A percentile compares a stretch with the other conserved stretches of the same genome.
phyloP scores from a whole-genome alignment of 352 stramenopile genomes.

The Pythium rhizo-oryzae region DNA sequence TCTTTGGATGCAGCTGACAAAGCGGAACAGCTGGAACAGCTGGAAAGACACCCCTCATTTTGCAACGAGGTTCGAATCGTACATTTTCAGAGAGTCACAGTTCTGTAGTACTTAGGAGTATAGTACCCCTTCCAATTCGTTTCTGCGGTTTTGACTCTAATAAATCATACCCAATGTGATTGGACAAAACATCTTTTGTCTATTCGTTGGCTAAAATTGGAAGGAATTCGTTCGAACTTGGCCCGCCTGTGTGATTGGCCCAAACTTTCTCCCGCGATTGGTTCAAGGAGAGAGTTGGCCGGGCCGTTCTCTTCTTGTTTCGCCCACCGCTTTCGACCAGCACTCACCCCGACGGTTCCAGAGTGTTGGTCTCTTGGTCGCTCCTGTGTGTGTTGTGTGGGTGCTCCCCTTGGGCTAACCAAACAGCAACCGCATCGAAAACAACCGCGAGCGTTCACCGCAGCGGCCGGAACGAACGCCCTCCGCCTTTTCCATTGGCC shows the following conservation, averaged over 20 bases:
- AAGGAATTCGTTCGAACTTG: slow-evolving; percentile 1
- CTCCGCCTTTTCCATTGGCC: slow-evolving; percentile 21
- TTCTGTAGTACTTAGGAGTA: background rate
- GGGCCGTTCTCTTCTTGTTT: background rate
- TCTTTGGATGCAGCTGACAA: slow-evolving; percentile 7
- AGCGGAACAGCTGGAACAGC: slow-evolving; percentile 16
- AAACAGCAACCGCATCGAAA: slow-evolving; percentile 9
- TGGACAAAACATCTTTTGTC: slow-evolving; percentile 13
- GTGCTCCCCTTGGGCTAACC: slow-evolving; percentile 15
- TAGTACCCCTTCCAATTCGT: background rate
- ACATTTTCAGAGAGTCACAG: background rate
- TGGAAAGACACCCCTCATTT: slow-evolving; percentile 15
- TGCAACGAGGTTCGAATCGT: slow-evolving; percentile 16
- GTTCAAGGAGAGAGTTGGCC: background rate
- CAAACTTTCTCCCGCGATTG: slow-evolving; percentile 7
- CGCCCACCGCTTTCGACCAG: slow-evolving; percentile 13
- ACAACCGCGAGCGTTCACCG: no score
- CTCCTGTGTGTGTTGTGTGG: background rate
- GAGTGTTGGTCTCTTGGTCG: slow-evolving; percentile 32
- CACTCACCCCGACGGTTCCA: slow-evolving; percentile 25
- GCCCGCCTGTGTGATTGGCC: background rate
- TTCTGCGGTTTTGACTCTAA: background rate
- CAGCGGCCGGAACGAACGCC: slow-evolving; percentile 6
- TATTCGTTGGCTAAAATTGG: slow-evolving; percentile 4
- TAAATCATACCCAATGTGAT: background rate